A percentile compares a stretch with the other conserved stretches of the same genome.
phyloP scores from a whole-genome alignment of 2,329 filamentous ascomycete species.

The Cryoendolithus antarcticus region DNA sequence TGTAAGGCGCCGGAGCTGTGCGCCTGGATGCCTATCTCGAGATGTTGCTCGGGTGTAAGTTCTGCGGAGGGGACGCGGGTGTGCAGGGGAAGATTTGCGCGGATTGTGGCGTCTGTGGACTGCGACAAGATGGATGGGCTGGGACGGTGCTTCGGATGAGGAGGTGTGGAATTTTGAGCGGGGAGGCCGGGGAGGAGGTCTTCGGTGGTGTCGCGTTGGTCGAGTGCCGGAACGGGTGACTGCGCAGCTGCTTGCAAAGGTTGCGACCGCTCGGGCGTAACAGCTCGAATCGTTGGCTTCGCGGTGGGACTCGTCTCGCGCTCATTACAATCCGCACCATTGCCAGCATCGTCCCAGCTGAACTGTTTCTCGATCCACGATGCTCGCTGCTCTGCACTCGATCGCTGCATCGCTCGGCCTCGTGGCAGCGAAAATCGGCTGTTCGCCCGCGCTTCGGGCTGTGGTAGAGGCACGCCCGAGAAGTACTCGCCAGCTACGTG shows the following conservation, averaged over 20 bases:
- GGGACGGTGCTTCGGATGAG: conserved; percentile 19
- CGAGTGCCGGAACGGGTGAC: too few species aligned
- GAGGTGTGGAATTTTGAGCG: too few species aligned
- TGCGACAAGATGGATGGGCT: conserved; percentile 22
- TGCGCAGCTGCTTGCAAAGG: too few species aligned
- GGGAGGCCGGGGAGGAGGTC: too few species aligned
- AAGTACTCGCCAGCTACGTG: too few species aligned
- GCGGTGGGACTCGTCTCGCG: too few species aligned
- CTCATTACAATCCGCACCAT: too few species aligned
- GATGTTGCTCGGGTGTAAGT: conserved; percentile 74
- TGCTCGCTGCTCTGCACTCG: conserved; percentile 48
- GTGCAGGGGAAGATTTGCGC: conserved; percentile 28
- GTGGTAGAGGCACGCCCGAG: too few species aligned
- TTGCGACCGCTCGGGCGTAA: too few species aligned
- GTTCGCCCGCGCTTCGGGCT: too few species aligned
- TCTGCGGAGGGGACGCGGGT: conserved; percentile 49
- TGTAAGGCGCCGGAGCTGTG: conserved; percentile 80
- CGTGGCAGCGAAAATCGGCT: conserved; percentile 47
- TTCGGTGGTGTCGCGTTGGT: too few species aligned
- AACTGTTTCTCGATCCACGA: conserved; percentile 36
- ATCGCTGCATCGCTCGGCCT: conserved; percentile 64
- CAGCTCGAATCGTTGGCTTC: too few species aligned
- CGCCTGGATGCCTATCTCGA: conserved; percentile 77
- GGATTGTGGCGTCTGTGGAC: conserved; percentile 33
- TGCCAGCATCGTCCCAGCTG: conserved; percentile 42